Percentiles rank a stretch among this genome's conserved stretches.
phyloP scores from a whole-genome alignment of 129 eudicot genomes.

The Erigeron canadensis region DNA sequence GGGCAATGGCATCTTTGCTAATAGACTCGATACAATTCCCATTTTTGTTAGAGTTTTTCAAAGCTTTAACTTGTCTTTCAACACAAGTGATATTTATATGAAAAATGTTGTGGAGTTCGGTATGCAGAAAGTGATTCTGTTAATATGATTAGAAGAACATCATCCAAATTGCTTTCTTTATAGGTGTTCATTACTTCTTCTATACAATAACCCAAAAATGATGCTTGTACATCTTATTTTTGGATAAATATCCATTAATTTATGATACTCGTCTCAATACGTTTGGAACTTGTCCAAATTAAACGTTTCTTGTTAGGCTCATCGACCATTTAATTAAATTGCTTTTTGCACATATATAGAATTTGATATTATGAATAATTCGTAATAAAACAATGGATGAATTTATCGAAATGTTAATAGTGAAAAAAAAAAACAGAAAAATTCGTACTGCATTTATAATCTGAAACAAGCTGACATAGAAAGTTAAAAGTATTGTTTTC shows the following conservation, averaged over 20 bases:
- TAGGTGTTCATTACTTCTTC: neutral
- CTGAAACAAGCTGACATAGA: no score
- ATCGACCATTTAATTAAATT: no score
- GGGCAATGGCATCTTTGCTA: slow-evolving; percentile 23
- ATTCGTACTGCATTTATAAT: no score
- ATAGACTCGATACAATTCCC: slow-evolving; percentile 21
- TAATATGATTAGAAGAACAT: slow-evolving; percentile 2
- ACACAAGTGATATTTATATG: slow-evolving; percentile 25
- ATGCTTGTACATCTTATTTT: neutral
- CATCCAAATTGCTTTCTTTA: neutral
- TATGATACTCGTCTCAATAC: neutral
- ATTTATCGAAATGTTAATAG: no score
- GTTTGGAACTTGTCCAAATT: no score
- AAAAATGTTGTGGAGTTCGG: neutral
- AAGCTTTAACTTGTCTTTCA: slow-evolving; percentile 17
- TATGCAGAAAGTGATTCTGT: neutral
- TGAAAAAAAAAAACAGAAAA: no score
- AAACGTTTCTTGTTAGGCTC: no score
- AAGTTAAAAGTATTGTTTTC: no score
- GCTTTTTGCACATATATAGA: no score
- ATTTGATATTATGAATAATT: no score
- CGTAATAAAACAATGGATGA: no score
- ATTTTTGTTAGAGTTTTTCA: slow-evolving; percentile 5
- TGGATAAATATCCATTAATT: neutral
- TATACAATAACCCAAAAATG: neutral